These are phyloP conservation scores for Phyllosticta paracitricarpa DNA, from an alignment of 2,329 filamentous ascomycete genomes.

Conservation along the genomic window DNA sequence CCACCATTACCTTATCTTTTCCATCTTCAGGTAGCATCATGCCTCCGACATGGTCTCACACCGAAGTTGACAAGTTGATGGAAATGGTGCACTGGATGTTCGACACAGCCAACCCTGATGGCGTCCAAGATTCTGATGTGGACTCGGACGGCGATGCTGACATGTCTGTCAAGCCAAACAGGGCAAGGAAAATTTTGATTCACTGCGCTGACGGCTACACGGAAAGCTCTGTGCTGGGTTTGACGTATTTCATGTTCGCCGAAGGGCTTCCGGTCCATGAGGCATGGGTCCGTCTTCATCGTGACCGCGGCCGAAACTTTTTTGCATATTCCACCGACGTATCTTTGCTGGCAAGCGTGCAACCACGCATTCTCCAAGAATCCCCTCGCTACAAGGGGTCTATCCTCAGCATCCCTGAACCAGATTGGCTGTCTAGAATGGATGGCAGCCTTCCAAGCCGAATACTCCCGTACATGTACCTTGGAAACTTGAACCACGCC, in stretches of 20 bases:
- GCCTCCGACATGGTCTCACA: constrained; percentile 71
- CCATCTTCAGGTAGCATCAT: constrained; percentile 90
- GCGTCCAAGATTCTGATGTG: constrained; percentile 34
- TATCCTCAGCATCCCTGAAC: constrained; percentile 51
- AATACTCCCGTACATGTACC: constrained; percentile 87
- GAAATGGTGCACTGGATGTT: constrained; percentile 88
- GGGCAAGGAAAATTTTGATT: constrained; percentile 64
- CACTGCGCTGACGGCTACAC: constrained; percentile 96
- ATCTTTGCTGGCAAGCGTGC: constrained; percentile 64
- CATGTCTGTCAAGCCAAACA: constrained; percentile 32
- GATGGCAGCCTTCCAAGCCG: constrained; percentile 88
- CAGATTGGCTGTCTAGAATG: constrained; percentile 70
- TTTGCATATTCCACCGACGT: constrained; percentile 94
- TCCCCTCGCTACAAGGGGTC: constrained; percentile 49
- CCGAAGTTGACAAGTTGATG: constrained; percentile 73
- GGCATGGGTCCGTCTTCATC: constrained; percentile 81
- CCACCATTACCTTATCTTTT: constrained; percentile 60
- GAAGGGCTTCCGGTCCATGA: constrained; percentile 71
- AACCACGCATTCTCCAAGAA: constrained; percentile 62
- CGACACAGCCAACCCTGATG: constrained; percentile 52
- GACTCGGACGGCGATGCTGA: constrained; percentile 37
- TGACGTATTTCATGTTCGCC: constrained; percentile 90
- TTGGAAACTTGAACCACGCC: constrained; percentile 85
- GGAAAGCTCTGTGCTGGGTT: constrained; percentile 76
- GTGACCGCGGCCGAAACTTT: constrained; percentile 75